Conservation (phyloP, 257 asterid species). For the Asclepias syriaca region DNA sequence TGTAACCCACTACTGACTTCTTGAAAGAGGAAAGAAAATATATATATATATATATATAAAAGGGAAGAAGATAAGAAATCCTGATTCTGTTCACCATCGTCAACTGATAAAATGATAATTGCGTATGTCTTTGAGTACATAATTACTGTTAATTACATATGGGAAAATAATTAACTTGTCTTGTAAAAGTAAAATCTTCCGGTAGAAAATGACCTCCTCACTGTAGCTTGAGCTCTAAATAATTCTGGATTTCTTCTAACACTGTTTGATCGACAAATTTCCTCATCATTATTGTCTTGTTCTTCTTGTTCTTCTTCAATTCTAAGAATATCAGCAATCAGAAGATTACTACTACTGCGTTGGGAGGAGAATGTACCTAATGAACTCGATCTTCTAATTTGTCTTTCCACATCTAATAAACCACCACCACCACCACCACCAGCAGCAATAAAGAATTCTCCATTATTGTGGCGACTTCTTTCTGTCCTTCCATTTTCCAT, state of each 20-base stretch:
- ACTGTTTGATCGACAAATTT: not conserved
- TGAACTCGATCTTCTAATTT: slow-evolving; percentile 36
- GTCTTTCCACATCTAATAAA: slow-evolving; percentile 18
- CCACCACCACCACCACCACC: not conserved
- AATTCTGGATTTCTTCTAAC: slow-evolving; percentile 20
- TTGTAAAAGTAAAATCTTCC: slow-evolving; percentile 32
- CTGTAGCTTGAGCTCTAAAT: slow-evolving; percentile 24
- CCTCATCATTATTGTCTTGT: slow-evolving; percentile 24
- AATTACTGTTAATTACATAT: slow-evolving; percentile 25
- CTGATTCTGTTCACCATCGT: too few relatives aligned
- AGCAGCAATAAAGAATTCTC: slow-evolving; percentile 25
- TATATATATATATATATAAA: too few relatives aligned
- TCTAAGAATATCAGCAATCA: slow-evolving; percentile 19
- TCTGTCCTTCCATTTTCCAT: slow-evolving; percentile 36
- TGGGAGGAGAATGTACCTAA: slow-evolving; percentile 33
- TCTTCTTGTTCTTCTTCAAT: slow-evolving; percentile 36
- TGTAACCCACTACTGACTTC: too few relatives aligned
- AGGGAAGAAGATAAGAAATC: too few relatives aligned
- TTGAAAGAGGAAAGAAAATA: too few relatives aligned
- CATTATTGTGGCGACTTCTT: not conserved
- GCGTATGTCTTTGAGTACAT: not conserved
- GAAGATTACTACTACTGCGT: slow-evolving; percentile 17
- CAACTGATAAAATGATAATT: not conserved
- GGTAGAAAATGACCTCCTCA: slow-evolving; percentile 46
- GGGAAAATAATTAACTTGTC: slow-evolving; percentile 32